Evolutionary conservation across 129 eudicot genomes (phyloP).

Genomic region (Flaveria linearis): DNA sequence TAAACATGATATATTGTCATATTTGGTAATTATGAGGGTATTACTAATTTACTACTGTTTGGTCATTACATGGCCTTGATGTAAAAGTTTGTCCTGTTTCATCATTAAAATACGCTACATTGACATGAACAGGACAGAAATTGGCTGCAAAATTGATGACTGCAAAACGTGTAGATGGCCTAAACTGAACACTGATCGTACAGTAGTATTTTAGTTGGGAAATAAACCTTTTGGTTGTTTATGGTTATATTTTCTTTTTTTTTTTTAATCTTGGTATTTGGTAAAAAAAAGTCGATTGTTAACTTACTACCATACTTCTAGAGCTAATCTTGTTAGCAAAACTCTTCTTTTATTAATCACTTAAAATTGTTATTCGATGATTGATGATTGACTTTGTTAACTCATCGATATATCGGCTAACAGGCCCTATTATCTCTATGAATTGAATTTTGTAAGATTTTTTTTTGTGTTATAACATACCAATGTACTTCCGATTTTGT

Average conservation of each 20-base stretch:
- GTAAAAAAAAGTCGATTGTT: background rate
- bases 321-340: background rate
- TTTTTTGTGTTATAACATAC: background rate
- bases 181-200: background rate
- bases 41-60: background rate
- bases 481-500: background rate
- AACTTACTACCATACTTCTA: background rate
- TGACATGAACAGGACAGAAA: background rate
- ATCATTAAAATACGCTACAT: background rate
- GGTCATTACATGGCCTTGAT: background rate
- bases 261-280: background rate
- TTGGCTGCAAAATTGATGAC: too few species aligned
- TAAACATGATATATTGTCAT: background rate
- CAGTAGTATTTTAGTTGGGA: background rate
- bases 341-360: background rate
- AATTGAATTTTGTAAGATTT: background rate
- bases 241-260: background rate
- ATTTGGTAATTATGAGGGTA: background rate
- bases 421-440: slow-evolving; percentile 9
- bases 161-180: background rate
- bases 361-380: background rate
- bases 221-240: background rate
- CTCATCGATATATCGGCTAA: background rate
- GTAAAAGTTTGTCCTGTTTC: background rate
- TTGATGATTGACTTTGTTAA: background rate